A percentile compares a stretch with the other conserved stretches of the same genome.
phyloP scores from a whole-genome alignment of 352 stramenopile genomes.

The Phytophthora colocasiae region DNA sequence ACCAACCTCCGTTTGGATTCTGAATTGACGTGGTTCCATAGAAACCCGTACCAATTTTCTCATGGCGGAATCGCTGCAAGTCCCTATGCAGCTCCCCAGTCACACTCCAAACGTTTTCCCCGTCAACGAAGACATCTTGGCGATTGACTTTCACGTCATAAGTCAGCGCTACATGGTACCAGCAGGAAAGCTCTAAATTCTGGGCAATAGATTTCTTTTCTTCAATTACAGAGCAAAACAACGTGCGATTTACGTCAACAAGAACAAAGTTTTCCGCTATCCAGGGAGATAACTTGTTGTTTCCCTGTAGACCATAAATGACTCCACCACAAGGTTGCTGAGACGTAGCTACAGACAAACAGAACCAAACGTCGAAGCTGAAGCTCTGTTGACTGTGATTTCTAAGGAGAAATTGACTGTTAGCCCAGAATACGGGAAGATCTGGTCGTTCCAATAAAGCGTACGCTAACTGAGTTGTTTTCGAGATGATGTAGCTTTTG shows the following conservation, averaged over 20 bases:
- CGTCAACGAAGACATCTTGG: conserved; percentile 23
- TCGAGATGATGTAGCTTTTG: background rate
- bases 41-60: conserved; percentile 18
- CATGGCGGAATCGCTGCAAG: conserved; percentile 8
- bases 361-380: conserved; percentile 27
- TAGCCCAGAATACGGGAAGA: conserved; percentile 3
- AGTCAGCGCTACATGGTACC: conserved; percentile 29
- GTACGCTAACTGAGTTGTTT: background rate
- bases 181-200: conserved; percentile 3
- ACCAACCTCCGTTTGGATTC: conserved; percentile 1
- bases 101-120: conserved; percentile 1
- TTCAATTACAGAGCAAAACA: conserved; percentile 17
- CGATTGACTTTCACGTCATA: conserved; percentile 3
- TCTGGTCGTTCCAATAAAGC: background rate
- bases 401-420: conserved; percentile 4
- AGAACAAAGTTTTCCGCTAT: conserved; percentile 8
- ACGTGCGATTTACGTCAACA: conserved; percentile 4
- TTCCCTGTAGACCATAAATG: conserved; percentile 13
- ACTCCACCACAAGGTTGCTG: conserved; percentile 6
- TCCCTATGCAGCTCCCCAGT: conserved; percentile 3
- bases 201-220: background rate
- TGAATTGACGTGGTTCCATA: background rate
- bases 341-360: conserved; percentile 4
- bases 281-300: background rate
- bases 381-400: conserved; percentile 3